Percentiles rank a stretch among this genome's conserved stretches.
phyloP scores from a whole-genome alignment of 192 early-diverging fungal genomes.

The Spinellus fusiger region DNA sequence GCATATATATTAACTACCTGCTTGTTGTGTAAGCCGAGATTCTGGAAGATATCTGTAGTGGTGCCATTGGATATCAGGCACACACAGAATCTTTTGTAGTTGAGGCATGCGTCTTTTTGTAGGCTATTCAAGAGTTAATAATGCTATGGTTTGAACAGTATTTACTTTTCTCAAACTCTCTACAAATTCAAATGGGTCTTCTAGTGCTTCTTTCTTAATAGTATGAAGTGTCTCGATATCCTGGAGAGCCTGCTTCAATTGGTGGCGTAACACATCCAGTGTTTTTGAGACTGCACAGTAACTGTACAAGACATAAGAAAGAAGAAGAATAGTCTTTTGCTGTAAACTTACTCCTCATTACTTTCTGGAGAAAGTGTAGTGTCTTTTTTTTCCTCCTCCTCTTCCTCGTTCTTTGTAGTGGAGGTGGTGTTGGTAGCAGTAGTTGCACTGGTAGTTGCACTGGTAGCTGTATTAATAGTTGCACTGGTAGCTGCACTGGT shows the following conservation, averaged over 20 bases:
- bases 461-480: no score
- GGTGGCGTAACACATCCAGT: constrained; percentile 25
- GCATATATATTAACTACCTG: constrained; percentile 10
- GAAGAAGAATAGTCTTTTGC: no score
- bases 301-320: constrained; percentile 2
- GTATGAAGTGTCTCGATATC: constrained; percentile 32
- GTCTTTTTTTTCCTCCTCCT: no score
- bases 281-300: constrained; percentile 22
- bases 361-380: no score
- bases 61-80: constrained; percentile 32
- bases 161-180: neutral
- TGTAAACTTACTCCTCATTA: no score
- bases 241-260: constrained; percentile 37
- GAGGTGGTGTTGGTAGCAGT: no score
- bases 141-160: neutral
- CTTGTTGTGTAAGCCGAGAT: constrained; percentile 20
- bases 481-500: no score
- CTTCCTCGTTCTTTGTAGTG: no score
- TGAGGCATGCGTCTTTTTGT: constrained; percentile 7
- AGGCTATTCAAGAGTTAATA: neutral
- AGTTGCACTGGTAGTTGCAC: no score
- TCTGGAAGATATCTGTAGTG: constrained; percentile 24
- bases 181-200: constrained; percentile 41
- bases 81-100: constrained; percentile 24
- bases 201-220: constrained; percentile 37